These are phyloP conservation scores for Penicillium chermesinum DNA, from an alignment of 495 filamentous ascomycete species.

Conservation along the genomic window DNA sequence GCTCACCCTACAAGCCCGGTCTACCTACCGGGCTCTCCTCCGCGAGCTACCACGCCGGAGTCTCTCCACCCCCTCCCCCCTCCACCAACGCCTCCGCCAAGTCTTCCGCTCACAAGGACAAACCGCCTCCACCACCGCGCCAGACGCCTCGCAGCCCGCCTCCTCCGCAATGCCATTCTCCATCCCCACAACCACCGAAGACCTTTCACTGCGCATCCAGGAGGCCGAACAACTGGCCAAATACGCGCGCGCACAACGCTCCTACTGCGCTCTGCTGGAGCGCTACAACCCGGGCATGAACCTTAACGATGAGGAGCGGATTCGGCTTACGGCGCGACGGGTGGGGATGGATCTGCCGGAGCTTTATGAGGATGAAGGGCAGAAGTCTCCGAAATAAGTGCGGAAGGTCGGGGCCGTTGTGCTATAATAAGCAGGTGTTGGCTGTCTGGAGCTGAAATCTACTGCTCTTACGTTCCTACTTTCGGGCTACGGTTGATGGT, in stretches of 20 bases:
- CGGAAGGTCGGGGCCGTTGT: not conserved
- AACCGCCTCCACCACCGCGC: conserved; percentile 12
- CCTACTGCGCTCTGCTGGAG: conserved; percentile 74
- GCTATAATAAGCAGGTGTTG: too few relatives aligned
- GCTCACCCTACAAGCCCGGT: conserved; percentile 52
- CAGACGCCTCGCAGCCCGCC: conserved; percentile 12
- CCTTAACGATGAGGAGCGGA: conserved; percentile 78
- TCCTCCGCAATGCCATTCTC: conserved; percentile 15
- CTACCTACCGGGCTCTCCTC: conserved; percentile 84
- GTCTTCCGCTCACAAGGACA: conserved; percentile 31
- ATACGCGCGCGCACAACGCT: conserved; percentile 77
- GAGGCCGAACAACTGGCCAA: conserved; percentile 70
- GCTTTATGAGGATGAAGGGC: conserved; percentile 16
- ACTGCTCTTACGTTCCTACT: too few relatives aligned
- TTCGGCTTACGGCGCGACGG: conserved; percentile 75
- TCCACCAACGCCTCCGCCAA: conserved; percentile 56
- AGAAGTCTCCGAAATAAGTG: not conserved
- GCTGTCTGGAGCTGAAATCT: too few relatives aligned
- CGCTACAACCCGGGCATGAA: conserved; percentile 88
- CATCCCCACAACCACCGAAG: conserved; percentile 8
- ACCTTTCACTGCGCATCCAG: conserved; percentile 33
- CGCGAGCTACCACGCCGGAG: conserved; percentile 78
- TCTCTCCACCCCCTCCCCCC: conserved; percentile 50
- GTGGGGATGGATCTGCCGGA: conserved; percentile 83
- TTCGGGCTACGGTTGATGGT: too few relatives aligned